Conservation (phyloP, 208 protist genomes). For the Phytomonas sp. region DNA sequence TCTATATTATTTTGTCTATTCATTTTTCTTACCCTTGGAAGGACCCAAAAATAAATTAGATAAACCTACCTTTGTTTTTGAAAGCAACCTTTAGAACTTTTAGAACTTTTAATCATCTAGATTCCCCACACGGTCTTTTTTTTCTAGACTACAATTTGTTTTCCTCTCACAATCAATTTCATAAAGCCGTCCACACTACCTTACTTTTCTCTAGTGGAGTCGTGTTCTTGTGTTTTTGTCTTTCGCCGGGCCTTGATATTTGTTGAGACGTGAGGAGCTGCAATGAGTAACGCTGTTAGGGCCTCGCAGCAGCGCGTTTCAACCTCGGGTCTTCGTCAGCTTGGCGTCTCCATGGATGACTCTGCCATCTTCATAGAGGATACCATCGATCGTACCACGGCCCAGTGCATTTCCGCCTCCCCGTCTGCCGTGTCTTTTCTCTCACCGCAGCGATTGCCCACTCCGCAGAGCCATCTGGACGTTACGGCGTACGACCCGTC, state of each 20-base stretch:
- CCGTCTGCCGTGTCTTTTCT: conserved; percentile 69
- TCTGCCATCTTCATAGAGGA: conserved; percentile 78
- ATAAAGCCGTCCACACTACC: neutral
- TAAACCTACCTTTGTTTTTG: conserved; percentile 15
- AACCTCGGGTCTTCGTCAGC: conserved; percentile 30
- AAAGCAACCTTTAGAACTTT: conserved; percentile 7
- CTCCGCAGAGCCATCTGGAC: conserved; percentile 29
- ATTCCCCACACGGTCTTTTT: conserved; percentile 1
- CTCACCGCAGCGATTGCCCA: conserved; percentile 54
- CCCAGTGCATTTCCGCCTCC: conserved; percentile 58
- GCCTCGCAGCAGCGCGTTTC: conserved; percentile 9
- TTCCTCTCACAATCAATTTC: neutral
- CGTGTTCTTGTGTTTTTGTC: too few relatives aligned
- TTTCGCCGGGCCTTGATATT: too few relatives aligned
- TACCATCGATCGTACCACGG: conserved; percentile 60
- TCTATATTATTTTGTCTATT: neutral
- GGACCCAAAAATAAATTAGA: conserved; percentile 5
- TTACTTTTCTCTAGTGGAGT: neutral
- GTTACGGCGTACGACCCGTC: conserved; percentile 61
- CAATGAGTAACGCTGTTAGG: neutral
- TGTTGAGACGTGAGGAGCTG: neutral
- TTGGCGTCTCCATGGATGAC: conserved; percentile 67
- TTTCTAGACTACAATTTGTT: neutral
- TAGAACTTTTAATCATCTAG: neutral
- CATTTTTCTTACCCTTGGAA: conserved; percentile 3